phyloP scores from a whole-genome alignment of 805 yeast species.

The Jamesozyma hellenica region DNA sequence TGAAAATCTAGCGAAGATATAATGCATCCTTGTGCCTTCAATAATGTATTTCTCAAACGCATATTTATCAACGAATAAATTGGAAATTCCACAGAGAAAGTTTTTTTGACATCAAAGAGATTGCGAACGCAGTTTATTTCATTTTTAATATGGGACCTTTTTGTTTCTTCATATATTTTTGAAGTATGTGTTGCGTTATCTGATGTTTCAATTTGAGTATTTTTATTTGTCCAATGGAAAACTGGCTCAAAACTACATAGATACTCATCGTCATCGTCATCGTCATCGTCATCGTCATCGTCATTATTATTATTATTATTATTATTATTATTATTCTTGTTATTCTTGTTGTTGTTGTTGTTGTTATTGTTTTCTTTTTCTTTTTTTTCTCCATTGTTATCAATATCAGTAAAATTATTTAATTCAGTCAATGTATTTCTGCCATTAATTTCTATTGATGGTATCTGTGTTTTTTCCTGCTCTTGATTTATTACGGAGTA shows the following conservation, averaged over 20 bases:
- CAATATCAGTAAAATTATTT: too few relatives aligned
- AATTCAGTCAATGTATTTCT: not conserved
- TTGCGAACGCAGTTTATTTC: not conserved
- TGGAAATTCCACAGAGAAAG: conserved; percentile 16
- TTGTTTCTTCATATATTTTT: not conserved
- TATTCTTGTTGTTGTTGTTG: too few relatives aligned
- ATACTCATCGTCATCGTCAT: conserved; percentile 10
- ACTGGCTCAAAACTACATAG: conserved; percentile 23
- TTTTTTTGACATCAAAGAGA: not conserved
- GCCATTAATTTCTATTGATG: not conserved
- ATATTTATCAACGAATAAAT: conserved; percentile 26
- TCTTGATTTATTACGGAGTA: conserved; percentile 2
- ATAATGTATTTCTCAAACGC: conserved; percentile 23
- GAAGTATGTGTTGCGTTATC: too few relatives aligned
- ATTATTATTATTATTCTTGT: too few relatives aligned
- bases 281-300: not conserved
- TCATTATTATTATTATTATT: not conserved
- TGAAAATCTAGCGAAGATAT: conserved; percentile 28
- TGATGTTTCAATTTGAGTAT: too few relatives aligned
- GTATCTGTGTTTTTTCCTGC: not conserved
- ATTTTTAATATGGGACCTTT: not conserved
- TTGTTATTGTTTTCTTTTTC: too few relatives aligned
- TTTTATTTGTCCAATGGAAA: conserved; percentile 14
- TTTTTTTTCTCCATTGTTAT: too few relatives aligned
- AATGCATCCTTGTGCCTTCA: conserved; percentile 15